Evolutionary conservation across 495 filamentous ascomycete species (phyloP).

Genomic region (Neurospora sp.): DNA sequence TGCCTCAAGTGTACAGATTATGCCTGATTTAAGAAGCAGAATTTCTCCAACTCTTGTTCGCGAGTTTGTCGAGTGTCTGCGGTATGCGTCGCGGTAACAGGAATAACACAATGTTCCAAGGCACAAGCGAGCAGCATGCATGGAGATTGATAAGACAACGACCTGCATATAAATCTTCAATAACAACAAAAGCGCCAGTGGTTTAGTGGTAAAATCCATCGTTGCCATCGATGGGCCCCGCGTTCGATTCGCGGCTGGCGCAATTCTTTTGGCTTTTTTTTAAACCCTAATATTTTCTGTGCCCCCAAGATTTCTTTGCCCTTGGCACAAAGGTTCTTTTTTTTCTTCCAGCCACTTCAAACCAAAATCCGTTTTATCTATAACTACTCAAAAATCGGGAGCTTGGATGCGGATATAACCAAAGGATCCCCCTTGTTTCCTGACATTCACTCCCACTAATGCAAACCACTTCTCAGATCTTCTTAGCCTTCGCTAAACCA

Average conservation of each 20-base stretch:
- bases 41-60: neutral
- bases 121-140: neutral
- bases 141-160: neutral
- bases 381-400: neutral
- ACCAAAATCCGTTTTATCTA: neutral
- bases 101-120: neutral
- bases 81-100: neutral
- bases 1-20: too few species aligned
- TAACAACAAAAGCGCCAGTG: constrained; percentile 17
- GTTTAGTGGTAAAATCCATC: constrained; percentile 47
- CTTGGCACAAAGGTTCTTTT: neutral
- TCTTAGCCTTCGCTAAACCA: neutral
- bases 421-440: neutral
- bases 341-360: neutral
- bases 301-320: neutral
- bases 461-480: neutral
- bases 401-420: neutral
- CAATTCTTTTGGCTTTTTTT: constrained; percentile 14
- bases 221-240: constrained; percentile 45
- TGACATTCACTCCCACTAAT: neutral
- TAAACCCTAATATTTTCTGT: neutral
- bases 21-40: neutral
- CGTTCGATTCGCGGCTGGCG: constrained; percentile 42
- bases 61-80: neutral
- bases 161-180: neutral